Percentiles rank a stretch among this genome's conserved stretches.
These are phyloP conservation scores for Chlorella vulgaris DNA, from an alignment of 139 green algal species.

Conservation along the genomic window DNA sequence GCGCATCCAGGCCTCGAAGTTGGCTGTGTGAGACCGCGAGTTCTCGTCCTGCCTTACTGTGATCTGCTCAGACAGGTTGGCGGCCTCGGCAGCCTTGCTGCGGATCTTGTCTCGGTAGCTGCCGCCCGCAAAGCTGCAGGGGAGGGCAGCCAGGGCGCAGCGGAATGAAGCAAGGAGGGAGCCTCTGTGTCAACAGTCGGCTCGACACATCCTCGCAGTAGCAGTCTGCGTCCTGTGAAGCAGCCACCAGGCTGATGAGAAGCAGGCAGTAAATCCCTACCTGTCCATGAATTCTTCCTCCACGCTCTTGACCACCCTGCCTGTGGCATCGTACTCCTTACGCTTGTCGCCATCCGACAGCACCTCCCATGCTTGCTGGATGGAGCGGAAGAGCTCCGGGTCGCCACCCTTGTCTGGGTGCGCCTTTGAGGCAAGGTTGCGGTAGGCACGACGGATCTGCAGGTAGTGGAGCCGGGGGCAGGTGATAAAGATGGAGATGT, in stretches of 20 bases:
- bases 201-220: background rate
- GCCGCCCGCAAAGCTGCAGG: slow-evolving; percentile 28
- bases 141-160: background rate
- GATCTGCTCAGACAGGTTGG: slow-evolving; percentile 74
- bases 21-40: slow-evolving; percentile 68
- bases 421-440: slow-evolving; percentile 57
- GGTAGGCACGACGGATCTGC: slow-evolving; percentile 66
- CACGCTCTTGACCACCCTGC: slow-evolving; percentile 61
- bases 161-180: background rate
- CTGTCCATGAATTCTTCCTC: slow-evolving; percentile 84
- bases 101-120: slow-evolving; percentile 45
- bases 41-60: slow-evolving; percentile 52
- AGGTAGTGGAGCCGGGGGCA: background rate
- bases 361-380: slow-evolving; percentile 68
- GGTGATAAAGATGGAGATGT: too few species aligned
- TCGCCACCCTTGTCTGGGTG: slow-evolving; percentile 72
- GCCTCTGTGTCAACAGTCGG: background rate
- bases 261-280: too few species aligned
- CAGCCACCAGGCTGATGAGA: too few species aligned
- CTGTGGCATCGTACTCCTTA: slow-evolving; percentile 79
- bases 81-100: slow-evolving; percentile 31
- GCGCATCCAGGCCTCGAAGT: slow-evolving; percentile 89
- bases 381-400: slow-evolving; percentile 51
- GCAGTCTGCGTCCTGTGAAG: background rate
- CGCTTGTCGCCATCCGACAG: slow-evolving; percentile 65